phyloP scores from a whole-genome alignment of 1,139 yeast species.

The Debaryomyces coudertii region DNA sequence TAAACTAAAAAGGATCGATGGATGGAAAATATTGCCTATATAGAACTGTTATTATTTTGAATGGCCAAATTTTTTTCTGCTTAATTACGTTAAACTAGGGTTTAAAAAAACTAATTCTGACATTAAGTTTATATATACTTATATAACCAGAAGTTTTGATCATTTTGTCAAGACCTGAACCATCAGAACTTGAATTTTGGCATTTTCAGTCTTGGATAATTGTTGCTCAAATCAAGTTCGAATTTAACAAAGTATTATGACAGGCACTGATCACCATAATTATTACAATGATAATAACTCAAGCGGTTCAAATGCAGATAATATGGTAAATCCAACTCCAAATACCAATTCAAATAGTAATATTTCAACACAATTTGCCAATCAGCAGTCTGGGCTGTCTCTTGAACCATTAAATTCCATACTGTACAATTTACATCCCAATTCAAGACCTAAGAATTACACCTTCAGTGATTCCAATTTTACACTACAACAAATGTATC shows the following conservation, averaged over 20 bases:
- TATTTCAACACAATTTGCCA: slow-evolving; percentile 8
- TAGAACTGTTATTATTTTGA: neutral
- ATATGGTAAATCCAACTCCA: neutral
- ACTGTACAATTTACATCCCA: slow-evolving; percentile 3
- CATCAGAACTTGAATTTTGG: neutral
- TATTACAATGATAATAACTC: neutral
- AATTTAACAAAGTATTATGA: neutral
- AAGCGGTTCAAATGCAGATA: slow-evolving; percentile 6
- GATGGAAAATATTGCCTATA: neutral
- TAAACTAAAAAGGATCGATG: neutral
- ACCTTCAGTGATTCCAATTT: slow-evolving; percentile 16
- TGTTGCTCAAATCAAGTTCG: neutral
- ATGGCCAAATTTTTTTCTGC: neutral
- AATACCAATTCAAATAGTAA: slow-evolving; percentile 5
- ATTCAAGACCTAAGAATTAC: slow-evolving; percentile 15
- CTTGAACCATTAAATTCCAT: slow-evolving; percentile 1
- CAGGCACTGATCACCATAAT: neutral
- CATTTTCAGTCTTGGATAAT: neutral
- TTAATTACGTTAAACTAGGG: neutral
- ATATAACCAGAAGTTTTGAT: neutral
- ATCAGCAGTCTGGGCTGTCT: neutral
- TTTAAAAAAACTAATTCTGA: neutral
- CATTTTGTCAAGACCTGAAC: neutral
- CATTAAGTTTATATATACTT: neutral
- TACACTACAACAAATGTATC: slow-evolving; percentile 18